These are phyloP conservation scores for Cladosporium oxysporum DNA, from an alignment of 2,329 filamentous ascomycete species.

Conservation along the genomic window DNA sequence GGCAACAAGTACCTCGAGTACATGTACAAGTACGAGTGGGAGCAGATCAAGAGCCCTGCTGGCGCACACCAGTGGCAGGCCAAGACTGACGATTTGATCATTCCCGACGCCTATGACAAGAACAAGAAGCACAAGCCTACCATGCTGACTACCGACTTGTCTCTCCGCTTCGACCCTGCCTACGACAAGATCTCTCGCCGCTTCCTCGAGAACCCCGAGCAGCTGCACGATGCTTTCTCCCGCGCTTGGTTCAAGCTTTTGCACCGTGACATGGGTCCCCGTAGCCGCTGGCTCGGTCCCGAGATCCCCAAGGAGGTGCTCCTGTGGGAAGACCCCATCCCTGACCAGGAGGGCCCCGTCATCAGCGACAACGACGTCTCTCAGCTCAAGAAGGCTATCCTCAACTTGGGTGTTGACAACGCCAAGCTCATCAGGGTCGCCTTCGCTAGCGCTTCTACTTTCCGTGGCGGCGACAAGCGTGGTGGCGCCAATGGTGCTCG, in stretches of 20 bases:
- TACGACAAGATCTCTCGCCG: slow-evolving; percentile 76
- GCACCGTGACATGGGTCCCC: slow-evolving; percentile 77
- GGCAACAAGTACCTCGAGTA: slow-evolving; percentile 70
- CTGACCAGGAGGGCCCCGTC: slow-evolving; percentile 57
- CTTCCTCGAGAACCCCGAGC: slow-evolving; percentile 67
- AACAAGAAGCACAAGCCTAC: slow-evolving; percentile 72
- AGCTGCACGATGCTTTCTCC: slow-evolving; percentile 69
- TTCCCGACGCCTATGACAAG: slow-evolving; percentile 70
- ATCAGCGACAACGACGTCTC: slow-evolving; percentile 65
- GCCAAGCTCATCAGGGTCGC: slow-evolving; percentile 66
- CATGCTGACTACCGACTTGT: slow-evolving; percentile 76
- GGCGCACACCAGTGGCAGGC: slow-evolving; percentile 78
- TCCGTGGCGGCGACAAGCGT: slow-evolving; percentile 76
- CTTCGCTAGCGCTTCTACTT: slow-evolving; percentile 71
- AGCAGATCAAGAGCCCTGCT: slow-evolving; percentile 71
- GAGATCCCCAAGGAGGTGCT: slow-evolving; percentile 70
- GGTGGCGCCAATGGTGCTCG: slow-evolving; percentile 79
- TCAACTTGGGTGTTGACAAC: slow-evolving; percentile 61
- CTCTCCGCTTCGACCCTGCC: slow-evolving; percentile 68
- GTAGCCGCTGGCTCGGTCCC: slow-evolving; percentile 70
- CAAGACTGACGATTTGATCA: slow-evolving; percentile 65
- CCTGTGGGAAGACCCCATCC: slow-evolving; percentile 76
- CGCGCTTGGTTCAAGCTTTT: slow-evolving; percentile 82
- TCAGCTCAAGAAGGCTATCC: slow-evolving; percentile 68
- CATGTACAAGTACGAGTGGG: slow-evolving; percentile 78